Evolutionary conservation across 345 rosid species (phyloP), one percentile per base, ranked within the genome.

Genomic region (Eucalyptus decipiens): DNA sequence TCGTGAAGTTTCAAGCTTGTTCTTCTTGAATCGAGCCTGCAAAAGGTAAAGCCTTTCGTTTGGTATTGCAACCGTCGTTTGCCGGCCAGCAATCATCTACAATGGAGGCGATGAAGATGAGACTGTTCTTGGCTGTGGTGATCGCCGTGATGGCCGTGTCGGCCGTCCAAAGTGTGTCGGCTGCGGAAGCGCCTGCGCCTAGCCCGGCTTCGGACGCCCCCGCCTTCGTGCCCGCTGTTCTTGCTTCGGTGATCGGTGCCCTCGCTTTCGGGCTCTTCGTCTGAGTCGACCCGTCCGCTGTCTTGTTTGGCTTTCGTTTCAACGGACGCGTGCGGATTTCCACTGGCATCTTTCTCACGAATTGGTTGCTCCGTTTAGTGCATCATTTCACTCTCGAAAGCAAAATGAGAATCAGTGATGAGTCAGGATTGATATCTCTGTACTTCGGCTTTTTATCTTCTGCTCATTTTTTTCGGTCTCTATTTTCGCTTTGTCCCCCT

Each of bases 21-120:
- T 76, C 43, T 69, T 76, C 47, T 40, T 21, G 85, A 76, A 40
- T 76, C 30, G 47, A 76, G 9, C 85, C 85, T 21, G 83, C 30
- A 0, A 76, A 30, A 76, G 43, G 47, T 6, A 1, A 19, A 76
- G 85, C 85, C 85, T 76, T 76, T 40, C 85, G 24, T 76, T 76
- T 40, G 85, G 1, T 1, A 23, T 23, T 21, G 85, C 85, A 21
- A 76, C 16, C 7, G 6, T 11, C 54, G 21, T 47, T 67, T 37
- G 12, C 60, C 89, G 11, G 40, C 56, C 56, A 21, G 26, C 49
- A 6, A 6, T 18, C 40, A 88, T 43, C 87, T 24, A 76, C 86
- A 10, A 90, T 90, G 91, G 91, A 83, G 91, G 52, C 89, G 24
- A 87, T 62, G 88, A 90, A 85, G 87, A 60, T 87, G 89, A 87